Evolutionary conservation across 179 eudicot species (phyloP), one percentile per base, ranked within the genome.

Genomic region (Nepenthes alata): DNA sequence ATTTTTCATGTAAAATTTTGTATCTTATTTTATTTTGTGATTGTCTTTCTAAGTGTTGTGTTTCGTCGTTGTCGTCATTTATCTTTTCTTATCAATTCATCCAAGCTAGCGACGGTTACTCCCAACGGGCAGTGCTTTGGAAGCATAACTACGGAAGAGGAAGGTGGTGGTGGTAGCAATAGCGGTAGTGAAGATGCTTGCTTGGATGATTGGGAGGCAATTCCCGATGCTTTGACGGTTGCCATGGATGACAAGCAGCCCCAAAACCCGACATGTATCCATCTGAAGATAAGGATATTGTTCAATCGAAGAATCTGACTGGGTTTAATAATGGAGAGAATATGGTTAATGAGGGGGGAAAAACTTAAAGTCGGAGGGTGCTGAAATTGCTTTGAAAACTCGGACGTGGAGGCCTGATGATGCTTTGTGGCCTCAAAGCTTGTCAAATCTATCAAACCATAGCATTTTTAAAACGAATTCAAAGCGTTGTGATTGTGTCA

Each of bases 171-270:
- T 47, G 78, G 37, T 45, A 76, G 70, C 35, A 62, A 58, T 3
- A 73, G 58, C 0, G 76, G 37, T 3, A 52, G 11, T 48, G 78
- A 82, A 53, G 89, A 81, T 70, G 95, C 62, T 15, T 78, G 81
- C 76, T 79, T 82, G 79, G 96, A 89, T 74, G 98, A 91, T 72
- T 91, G 98, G 98, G 96, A 91, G 72, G 87, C 89, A 9, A 60
- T 89, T 61, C 95, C 96, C 9, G 98, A 91, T 77, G 95, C 89
- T 37, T 77, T 91, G 77, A 76, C 11, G 2, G 89, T 81, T 7
- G 83, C 79, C 55, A 35, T 70, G 2, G 79, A 79, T 61, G 77
- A 72, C 62, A 83, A 78, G 70, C 69, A 72, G 53, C 71, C 68
- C 53, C 51, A 55, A 35, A 61, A 75, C 55, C 59, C 49, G 2